Percentiles rank a stretch among this genome's conserved stretches.
Evolutionary conservation across 768 basidiomycete genomes (phyloP).

Genomic region (Leccinum boreale): DNA sequence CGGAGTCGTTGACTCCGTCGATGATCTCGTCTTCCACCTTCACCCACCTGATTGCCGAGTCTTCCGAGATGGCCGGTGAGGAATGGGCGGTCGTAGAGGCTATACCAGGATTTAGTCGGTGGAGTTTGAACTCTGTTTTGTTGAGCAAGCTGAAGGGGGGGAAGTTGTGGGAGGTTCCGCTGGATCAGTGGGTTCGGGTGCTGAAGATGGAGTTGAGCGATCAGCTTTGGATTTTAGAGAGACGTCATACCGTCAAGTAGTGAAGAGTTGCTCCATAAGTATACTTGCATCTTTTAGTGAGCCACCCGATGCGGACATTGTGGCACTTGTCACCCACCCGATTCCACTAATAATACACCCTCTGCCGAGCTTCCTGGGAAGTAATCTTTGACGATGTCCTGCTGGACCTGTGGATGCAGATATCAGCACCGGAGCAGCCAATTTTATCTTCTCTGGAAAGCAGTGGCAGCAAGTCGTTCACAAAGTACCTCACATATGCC

Average conservation of each 20-base stretch:
- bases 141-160: slow-evolving; percentile 17
- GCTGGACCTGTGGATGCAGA: too few relatives aligned
- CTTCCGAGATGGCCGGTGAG: slow-evolving; percentile 20
- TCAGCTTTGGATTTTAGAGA: slow-evolving; percentile 50
- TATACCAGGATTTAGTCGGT: slow-evolving; percentile 46
- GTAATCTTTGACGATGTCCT: too few relatives aligned
- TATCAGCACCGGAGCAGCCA: too few relatives aligned
- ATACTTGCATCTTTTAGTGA: background rate
- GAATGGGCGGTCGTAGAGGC: slow-evolving; percentile 44
- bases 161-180: slow-evolving; percentile 22
- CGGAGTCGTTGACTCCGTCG: slow-evolving; percentile 55
- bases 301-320: background rate
- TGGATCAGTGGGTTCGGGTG: slow-evolving; percentile 22
- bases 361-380: too few relatives aligned
- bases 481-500: too few relatives aligned
- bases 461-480: too few relatives aligned
- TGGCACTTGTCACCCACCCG: too few relatives aligned
- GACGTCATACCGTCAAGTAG: slow-evolving; percentile 7
- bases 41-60: slow-evolving; percentile 65
- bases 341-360: too few relatives aligned
- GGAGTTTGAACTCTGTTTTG: slow-evolving; percentile 26
- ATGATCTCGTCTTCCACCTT: slow-evolving; percentile 42
- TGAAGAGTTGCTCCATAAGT: too few relatives aligned
- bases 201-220: slow-evolving; percentile 38
- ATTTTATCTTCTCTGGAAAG: too few relatives aligned